phyloP scores from a whole-genome alignment of 2,329 filamentous ascomycete genomes.

The Xylaria sp. region DNA sequence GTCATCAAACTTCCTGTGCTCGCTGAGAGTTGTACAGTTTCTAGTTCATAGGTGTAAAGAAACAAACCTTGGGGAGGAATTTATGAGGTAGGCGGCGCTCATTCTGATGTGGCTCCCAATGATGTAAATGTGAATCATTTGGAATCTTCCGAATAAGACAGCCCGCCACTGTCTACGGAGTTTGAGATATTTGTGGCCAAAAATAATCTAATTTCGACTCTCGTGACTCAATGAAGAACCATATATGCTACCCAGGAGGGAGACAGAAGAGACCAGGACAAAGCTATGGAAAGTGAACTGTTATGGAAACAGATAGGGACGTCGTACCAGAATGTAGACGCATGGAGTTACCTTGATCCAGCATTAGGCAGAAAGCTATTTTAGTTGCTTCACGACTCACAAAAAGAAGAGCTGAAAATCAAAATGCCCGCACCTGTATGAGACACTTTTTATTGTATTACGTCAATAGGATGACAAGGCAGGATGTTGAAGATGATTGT shows the following conservation, averaged over 20 bases:
- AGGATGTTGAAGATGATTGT: background rate
- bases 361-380: background rate
- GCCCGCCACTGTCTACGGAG: background rate
- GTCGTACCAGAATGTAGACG: background rate
- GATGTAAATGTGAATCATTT: background rate
- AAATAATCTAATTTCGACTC: background rate
- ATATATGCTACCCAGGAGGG: background rate
- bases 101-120: no score
- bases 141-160: background rate
- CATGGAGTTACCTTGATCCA: slow-evolving; percentile 7
- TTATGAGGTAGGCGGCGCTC: no score
- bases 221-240: background rate
- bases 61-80: no score
- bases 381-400: background rate
- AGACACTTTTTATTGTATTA: background rate
- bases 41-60: no score
- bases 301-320: background rate
- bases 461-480: background rate
- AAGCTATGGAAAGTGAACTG: background rate
- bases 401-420: slow-evolving; percentile 10
- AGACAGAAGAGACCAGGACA: background rate
- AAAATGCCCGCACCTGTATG: background rate
- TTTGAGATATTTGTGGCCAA: background rate
- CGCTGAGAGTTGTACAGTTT: background rate
- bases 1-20: background rate